Evolutionary conservation across 148 eudicot genomes (phyloP), one percentile per base, ranked within the genome.

Genomic region (Beta vulgaris): DNA sequence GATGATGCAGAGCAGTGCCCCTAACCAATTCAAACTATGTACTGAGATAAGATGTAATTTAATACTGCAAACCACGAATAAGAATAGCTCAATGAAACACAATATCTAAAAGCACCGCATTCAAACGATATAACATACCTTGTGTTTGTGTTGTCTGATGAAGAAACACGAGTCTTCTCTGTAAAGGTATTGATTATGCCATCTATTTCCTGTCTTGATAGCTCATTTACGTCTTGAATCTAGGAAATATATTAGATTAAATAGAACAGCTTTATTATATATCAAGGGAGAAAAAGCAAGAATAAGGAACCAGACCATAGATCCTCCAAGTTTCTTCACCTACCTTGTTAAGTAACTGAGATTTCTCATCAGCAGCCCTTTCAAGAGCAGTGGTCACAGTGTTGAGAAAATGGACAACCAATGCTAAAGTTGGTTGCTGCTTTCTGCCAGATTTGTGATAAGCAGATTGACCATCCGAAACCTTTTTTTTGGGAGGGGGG

Each of bases 161-260:
- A 74, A 35, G 89, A 84, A 81, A 86, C 84, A 78, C 60, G 84
- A 78, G 81, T 85, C 61, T 86, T 82, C 76, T 82, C 83, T 54
- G 84, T 82, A 82, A 80, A 90, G 77, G 83, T 73, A 70, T 76
- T 88, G 72, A 95, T 88, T 58, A 89, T 78, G 49, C 91, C 99
- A 85, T 95, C 99, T 74, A 95, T 98, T 82, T 95, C 99, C 77
- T 91, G 99, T 66, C 99, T 87, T 78, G 99, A 92, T 69, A 92
- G 78, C 76, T 95, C 99, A 83, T 95, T 95, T 77, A 95, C 83
- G 75, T 95, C 97, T 87, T 87, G 91, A 80, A 92, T 92, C 99
- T 95, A 72, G 54, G 86, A 75, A 75, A 26, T 53, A 49, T 71
- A 6, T 67, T 64, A 35, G 48, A 42, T 78, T 25, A 70, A 69